These are phyloP conservation scores for Pisolithus albus DNA, from an alignment of 768 basidiomycete species.

Conservation along the genomic window DNA sequence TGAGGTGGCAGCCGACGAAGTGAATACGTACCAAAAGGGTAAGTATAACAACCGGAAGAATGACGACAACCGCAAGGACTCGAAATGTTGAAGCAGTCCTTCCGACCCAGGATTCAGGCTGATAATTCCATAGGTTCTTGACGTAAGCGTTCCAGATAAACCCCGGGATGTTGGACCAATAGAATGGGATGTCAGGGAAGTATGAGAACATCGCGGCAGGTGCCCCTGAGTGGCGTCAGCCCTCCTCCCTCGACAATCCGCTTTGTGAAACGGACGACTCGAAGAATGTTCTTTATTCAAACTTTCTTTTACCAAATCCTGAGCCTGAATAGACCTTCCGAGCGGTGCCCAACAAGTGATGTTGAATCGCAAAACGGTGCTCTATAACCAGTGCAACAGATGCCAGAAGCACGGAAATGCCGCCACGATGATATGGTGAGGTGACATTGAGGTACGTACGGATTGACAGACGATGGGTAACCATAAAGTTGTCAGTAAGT, in stretches of 20 bases:
- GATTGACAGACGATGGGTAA: not conserved
- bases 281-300: no score
- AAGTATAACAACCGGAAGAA: conserved; percentile 48
- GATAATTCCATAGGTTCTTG: conserved; percentile 57
- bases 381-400: not conserved
- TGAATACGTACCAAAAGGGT: conserved; percentile 53
- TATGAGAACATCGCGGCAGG: not conserved
- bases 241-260: not conserved
- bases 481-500: not conserved
- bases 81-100: conserved; percentile 58
- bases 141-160: conserved; percentile 56
- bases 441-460: not conserved
- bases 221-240: not conserved
- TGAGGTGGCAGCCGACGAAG: conserved; percentile 9
- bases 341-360: not conserved
- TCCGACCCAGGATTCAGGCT: conserved; percentile 60
- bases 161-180: conserved; percentile 30
- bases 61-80: conserved; percentile 48
- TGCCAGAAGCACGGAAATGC: not conserved
- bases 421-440: not conserved
- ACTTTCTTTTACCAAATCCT: no score
- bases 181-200: conserved; percentile 9
- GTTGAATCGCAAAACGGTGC: not conserved
- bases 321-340: not conserved
- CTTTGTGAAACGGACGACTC: no score